Conservation (phyloP, 805 yeast genomes). For the Suhomyces prunicola region DNA sequence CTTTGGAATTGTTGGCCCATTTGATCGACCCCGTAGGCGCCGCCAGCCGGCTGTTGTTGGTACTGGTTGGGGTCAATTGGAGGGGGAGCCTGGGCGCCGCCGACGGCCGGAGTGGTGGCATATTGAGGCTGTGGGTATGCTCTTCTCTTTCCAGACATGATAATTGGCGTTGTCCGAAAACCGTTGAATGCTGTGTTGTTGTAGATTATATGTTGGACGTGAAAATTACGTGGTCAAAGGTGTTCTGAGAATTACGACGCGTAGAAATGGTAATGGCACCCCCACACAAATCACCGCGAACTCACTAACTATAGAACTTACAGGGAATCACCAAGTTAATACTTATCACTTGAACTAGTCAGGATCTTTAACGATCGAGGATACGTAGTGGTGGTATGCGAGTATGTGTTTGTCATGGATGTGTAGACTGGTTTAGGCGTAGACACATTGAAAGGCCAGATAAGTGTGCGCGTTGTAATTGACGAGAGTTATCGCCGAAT, state of each 20-base stretch:
- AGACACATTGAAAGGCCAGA: too few species aligned
- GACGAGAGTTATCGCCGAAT: too few species aligned
- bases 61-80: slow-evolving; percentile 9
- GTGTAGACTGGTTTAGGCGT: too few species aligned
- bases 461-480: too few species aligned
- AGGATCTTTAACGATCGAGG: too few species aligned
- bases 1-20: slow-evolving; percentile 31
- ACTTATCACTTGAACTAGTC: too few species aligned
- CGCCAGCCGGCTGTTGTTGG: slow-evolving; percentile 10
- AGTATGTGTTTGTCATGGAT: too few species aligned
- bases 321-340: too few species aligned
- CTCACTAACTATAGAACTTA: too few species aligned
- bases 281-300: too few species aligned
- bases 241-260: not conserved
- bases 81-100: slow-evolving; percentile 15
- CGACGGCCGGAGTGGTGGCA: slow-evolving; percentile 20
- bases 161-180: not conserved
- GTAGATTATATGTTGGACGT: not conserved
- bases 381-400: too few species aligned
- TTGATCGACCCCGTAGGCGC: slow-evolving; percentile 32
- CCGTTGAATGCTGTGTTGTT: not conserved
- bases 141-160: slow-evolving; percentile 43
- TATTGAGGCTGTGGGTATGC: slow-evolving; percentile 48
- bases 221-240: slow-evolving; percentile 6
- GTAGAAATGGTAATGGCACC: not conserved